Base-by-base conservation (phyloP, 192 early-diverging fungal species). In the Coemansia sp. region DNA sequence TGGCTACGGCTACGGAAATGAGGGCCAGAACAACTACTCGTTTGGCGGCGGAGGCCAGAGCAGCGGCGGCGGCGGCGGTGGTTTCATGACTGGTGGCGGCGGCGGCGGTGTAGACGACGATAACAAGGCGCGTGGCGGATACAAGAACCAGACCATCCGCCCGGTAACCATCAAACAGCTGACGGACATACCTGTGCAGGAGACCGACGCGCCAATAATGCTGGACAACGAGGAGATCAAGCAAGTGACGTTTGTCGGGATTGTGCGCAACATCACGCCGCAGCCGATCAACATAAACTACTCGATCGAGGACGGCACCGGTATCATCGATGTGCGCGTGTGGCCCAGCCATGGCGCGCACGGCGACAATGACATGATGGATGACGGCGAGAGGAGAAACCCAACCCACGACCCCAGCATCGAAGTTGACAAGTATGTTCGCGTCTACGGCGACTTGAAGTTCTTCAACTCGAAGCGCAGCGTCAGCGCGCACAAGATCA, bases 111-210 rank as follows among this genome's bases (percentile, higher is more conserved):
- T 65, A 43, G 73, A 72, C 50, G 78, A 80, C 17, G 65, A 71
- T 62, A 72, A 62, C 70, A 75, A 75, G 63, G 39, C 64, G 54
- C 82, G 82, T 17, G 83, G 83, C 41, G 83, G 83, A 19, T 74
- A 75, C 63, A 68, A 67, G 64, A 73, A 76, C 68, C 89, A 93
- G 60, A 86, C 90, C 1, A 83, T 95, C 13, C 87, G 92, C 19
- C 92, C 93, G 17, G 90, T 96, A 19, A 93, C 92, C 13, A 88
- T 95, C 72, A 92, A 91, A 71, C 92, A 93, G 73, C 74, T 96
- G 9, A 32, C 75, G 7, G 71, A 74, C 16, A 81, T 87, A 5
- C 70, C 72, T 0, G 71, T 83, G 43, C 67, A 77, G 7, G 71
- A 85, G 19, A 69, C 77, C 14, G 92, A 94, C 54, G 70, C 73